A percentile compares a stretch with the other conserved stretches of the same genome.
phyloP scores from a whole-genome alignment of 805 yeast genomes.

The Kazachstania kunashirensis region DNA sequence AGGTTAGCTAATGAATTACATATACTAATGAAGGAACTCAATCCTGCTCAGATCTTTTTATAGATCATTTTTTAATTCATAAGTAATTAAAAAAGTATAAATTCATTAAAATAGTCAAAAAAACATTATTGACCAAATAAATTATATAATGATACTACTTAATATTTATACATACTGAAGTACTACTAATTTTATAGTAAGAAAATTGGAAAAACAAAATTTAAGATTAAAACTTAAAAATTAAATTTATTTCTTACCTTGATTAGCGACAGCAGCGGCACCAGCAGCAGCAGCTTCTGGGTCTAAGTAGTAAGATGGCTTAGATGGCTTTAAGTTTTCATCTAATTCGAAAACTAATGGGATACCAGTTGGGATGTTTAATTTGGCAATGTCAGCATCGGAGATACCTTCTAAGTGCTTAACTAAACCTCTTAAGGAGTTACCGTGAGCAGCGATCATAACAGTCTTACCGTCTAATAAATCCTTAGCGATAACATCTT shows the following conservation, averaged over 20 bases:
- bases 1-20: neutral
- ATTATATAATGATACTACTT: neutral
- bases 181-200: no score
- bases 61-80: no score
- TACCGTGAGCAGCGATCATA: constrained; percentile 93
- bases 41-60: no score
- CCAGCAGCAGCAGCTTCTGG: constrained; percentile 99
- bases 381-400: constrained; percentile 83
- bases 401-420: constrained; percentile 92
- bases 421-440: constrained; percentile 93
- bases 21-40: neutral
- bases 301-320: constrained; percentile 92
- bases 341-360: constrained; percentile 96
- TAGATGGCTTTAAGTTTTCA: constrained; percentile 73
- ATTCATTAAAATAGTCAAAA: constrained; percentile 2
- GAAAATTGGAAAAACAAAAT: neutral
- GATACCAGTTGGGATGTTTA: constrained; percentile 97
- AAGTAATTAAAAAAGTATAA: no score
- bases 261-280: constrained; percentile 98
- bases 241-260: constrained; percentile 52
- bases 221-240: neutral
- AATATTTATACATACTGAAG: neutral
- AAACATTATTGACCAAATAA: constrained; percentile 4
- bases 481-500: constrained; percentile 79
- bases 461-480: constrained; percentile 83